These are phyloP conservation scores for Ceratobasidium sp. DNA, from an alignment of 1,284 basidiomycete genomes.

Conservation along the genomic window DNA sequence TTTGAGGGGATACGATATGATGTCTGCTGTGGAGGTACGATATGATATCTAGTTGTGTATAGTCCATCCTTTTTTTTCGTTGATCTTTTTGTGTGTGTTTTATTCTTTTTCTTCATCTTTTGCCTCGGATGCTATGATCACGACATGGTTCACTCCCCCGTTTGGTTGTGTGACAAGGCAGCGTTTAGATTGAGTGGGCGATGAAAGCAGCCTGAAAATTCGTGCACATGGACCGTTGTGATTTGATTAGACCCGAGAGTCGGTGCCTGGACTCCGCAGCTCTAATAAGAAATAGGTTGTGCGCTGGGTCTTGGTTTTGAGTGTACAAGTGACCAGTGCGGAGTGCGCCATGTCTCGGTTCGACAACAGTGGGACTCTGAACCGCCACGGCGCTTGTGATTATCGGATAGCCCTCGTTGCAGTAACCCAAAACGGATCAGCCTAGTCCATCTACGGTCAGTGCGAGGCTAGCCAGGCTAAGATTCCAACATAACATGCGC, in stretches of 20 bases:
- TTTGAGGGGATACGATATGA: background rate
- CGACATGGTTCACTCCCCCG: background rate
- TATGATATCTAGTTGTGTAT: slow-evolving; percentile 9
- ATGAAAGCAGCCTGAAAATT: background rate
- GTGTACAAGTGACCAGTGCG: too few species aligned
- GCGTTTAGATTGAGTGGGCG: background rate
- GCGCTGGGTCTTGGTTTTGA: background rate
- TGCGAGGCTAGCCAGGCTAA: too few species aligned
- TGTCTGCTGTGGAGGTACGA: background rate
- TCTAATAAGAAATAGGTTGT: background rate
- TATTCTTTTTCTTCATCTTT: background rate
- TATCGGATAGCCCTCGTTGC: background rate
- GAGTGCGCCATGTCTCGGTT: too few species aligned
- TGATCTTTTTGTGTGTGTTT: slow-evolving; percentile 22
- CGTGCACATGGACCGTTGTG: too few species aligned
- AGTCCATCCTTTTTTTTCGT: slow-evolving; percentile 12
- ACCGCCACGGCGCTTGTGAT: slow-evolving; percentile 2
- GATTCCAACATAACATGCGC: too few species aligned
- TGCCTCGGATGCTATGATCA: slow-evolving; percentile 15
- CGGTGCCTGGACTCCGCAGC: background rate
- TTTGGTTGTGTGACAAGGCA: too few species aligned
- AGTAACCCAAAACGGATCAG: background rate
- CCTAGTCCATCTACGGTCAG: too few species aligned
- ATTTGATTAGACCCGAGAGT: background rate
- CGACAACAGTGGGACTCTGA: too few species aligned